Evolutionary conservation across 2,329 filamentous ascomycete species (phyloP).

Genomic region (Mollisia scopiformis): DNA sequence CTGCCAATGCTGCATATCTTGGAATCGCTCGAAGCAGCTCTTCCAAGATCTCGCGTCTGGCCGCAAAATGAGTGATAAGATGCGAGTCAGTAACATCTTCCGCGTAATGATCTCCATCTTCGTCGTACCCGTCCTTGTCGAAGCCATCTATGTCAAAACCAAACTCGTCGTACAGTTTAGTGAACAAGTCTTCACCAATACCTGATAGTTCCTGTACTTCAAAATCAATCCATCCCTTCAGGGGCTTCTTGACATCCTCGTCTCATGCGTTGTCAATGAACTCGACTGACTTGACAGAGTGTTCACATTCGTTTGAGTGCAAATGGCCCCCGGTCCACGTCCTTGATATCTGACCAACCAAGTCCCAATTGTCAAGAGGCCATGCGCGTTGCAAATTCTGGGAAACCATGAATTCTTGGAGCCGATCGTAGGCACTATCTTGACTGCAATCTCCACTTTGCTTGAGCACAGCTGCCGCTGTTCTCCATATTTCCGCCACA

Average conservation of each 20-base stretch:
- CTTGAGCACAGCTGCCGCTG: too few species aligned
- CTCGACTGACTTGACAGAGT: not conserved
- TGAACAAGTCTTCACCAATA: not conserved
- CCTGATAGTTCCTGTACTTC: not conserved
- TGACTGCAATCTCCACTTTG: too few species aligned
- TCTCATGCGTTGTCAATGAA: not conserved
- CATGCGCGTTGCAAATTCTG: not conserved
- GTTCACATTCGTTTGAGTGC: not conserved
- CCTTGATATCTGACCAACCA: not conserved
- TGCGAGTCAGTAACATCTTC: not conserved
- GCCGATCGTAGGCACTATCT: not conserved
- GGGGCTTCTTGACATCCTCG: not conserved
- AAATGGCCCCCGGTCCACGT: not conserved
- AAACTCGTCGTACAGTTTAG: not conserved
- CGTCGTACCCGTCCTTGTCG: not conserved
- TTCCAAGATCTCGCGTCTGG: not conserved
- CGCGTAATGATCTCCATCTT: not conserved
- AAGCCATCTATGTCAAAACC: not conserved
- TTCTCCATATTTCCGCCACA: not conserved
- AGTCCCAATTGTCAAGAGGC: not conserved
- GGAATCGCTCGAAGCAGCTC: not conserved
- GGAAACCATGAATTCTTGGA: not conserved
- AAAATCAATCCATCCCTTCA: not conserved
- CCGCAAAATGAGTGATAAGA: not conserved
- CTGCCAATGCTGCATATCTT: not conserved